A percentile compares a stretch with the other conserved stretches of the same genome.
phyloP scores from a whole-genome alignment of 1,139 yeast species.

The Kodamaea derodonti region DNA sequence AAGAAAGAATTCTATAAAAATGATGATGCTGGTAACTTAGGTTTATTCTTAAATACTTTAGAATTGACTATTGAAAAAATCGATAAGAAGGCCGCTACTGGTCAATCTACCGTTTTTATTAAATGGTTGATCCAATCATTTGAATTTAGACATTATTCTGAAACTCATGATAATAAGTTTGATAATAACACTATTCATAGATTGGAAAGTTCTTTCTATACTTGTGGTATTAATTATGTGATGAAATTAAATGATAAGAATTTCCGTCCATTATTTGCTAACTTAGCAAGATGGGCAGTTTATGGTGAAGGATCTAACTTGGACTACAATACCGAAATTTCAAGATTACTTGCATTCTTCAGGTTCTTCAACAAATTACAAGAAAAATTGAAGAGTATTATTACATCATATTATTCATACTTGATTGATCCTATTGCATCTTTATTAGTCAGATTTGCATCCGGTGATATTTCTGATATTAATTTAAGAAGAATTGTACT shows the following conservation, averaged over 20 bases:
- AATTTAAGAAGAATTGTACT: constrained; percentile 69
- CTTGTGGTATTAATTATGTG: constrained; percentile 71
- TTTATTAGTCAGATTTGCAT: constrained; percentile 47
- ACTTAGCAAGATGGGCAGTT: constrained; percentile 90
- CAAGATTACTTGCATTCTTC: constrained; percentile 71
- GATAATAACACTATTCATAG: constrained; percentile 75
- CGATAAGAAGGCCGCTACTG: constrained; percentile 71
- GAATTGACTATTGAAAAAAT: constrained; percentile 62
- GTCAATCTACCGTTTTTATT: constrained; percentile 67
- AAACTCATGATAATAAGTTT: constrained; percentile 33
- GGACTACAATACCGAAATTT: constrained; percentile 40
- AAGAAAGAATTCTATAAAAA: constrained; percentile 28
- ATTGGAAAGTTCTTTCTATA: constrained; percentile 72
- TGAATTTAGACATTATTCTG: constrained; percentile 56
- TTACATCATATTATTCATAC: constrained; percentile 85
- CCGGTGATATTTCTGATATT: constrained; percentile 40
- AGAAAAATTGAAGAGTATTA: constrained; percentile 77
- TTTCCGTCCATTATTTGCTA: constrained; percentile 88
- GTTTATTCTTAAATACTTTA: constrained; percentile 64
- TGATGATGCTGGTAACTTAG: constrained; percentile 55
- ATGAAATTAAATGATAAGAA: constrained; percentile 90
- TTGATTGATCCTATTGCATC: constrained; percentile 67
- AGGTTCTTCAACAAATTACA: constrained; percentile 83
- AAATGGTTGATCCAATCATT: constrained; percentile 69
- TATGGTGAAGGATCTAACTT: constrained; percentile 67